Base-by-base conservation (phyloP, 1,284 basidiomycete genomes). In the Cryptococcus sp. region DNA sequence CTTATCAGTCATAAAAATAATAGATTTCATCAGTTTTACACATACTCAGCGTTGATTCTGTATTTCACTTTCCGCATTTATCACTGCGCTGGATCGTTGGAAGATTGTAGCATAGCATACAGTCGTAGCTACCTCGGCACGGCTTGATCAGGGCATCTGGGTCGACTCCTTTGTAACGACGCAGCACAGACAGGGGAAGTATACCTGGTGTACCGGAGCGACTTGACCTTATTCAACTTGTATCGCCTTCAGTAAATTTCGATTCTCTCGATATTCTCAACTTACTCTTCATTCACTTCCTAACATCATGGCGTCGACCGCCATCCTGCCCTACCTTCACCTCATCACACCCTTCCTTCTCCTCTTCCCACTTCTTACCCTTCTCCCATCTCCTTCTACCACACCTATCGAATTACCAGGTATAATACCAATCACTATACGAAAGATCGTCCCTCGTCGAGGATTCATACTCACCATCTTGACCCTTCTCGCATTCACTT, bases 351-450 rank as follows among this genome's bases (percentile, higher is more conserved):
- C 71, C 11, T 43, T 61, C 55, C 52, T 74, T 49, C 66, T 71
- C 56, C 14, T 61, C 33, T 53, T 74, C 33, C 72, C 71, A 2
- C 57, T 70, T 36, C 53, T 69, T 13, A 50, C 59, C 35, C 61
- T 74, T 41, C 50, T 65, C 38, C 43, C 50, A 15, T 50, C 66
- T 34, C 49, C 56, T 31, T 38, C 55, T 4, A 23, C 57, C 31
- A 37, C 67, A 15, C 30, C 47, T 4, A 46, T 49, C 15, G 52
- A 59, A 33, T 50, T 65, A 6, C 62, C 62, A 3, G 69, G 71
- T 32, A 65, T 74, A 37, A 52, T 66, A 47, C 70, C 72, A 15
- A 67, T 73, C 58, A 71, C 67, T 0, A 55, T 74, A 53, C 65
- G 68, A 44, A 63, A 52, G 11, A 63, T 72, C 37, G 68, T 66